Conservation (phyloP, 192 early-diverging fungal genomes). For the Entomortierella lignicola region DNA sequence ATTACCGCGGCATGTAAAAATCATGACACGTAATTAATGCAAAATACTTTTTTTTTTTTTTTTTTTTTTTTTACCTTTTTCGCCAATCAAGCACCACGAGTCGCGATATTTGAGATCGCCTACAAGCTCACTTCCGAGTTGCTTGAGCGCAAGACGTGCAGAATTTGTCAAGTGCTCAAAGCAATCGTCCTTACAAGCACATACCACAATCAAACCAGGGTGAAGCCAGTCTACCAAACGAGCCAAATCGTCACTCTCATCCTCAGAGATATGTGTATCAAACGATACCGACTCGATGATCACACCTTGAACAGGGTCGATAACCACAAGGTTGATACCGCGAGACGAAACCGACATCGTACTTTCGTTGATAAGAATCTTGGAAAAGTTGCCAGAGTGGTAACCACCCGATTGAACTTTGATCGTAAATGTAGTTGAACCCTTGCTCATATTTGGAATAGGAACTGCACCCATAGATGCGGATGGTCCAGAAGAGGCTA, state of each 20-base stretch:
- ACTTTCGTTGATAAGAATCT: slow-evolving; percentile 68
- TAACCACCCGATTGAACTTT: slow-evolving; percentile 78
- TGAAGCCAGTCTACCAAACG: slow-evolving; percentile 73
- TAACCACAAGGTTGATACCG: slow-evolving; percentile 80
- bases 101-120: slow-evolving; percentile 76
- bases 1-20: no score
- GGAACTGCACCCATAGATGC: slow-evolving; percentile 27
- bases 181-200: slow-evolving; percentile 75
- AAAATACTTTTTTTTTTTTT: no score
- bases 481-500: slow-evolving; percentile 28
- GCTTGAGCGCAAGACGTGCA: slow-evolving; percentile 67
- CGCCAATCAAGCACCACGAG: slow-evolving; percentile 85
- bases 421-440: slow-evolving; percentile 63
- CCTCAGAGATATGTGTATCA: slow-evolving; percentile 76
- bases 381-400: slow-evolving; percentile 79
- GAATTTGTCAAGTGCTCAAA: slow-evolving; percentile 72
- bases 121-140: slow-evolving; percentile 70
- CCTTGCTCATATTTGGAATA: slow-evolving; percentile 48
- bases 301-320: slow-evolving; percentile 77
- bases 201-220: slow-evolving; percentile 74
- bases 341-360: slow-evolving; percentile 67
- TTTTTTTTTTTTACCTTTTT: slow-evolving; percentile 66
- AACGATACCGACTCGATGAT: slow-evolving; percentile 77
- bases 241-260: slow-evolving; percentile 74
- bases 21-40: no score